Base-by-base conservation (phyloP, 768 basidiomycete species). In the Nidularia pulvinata region DNA sequence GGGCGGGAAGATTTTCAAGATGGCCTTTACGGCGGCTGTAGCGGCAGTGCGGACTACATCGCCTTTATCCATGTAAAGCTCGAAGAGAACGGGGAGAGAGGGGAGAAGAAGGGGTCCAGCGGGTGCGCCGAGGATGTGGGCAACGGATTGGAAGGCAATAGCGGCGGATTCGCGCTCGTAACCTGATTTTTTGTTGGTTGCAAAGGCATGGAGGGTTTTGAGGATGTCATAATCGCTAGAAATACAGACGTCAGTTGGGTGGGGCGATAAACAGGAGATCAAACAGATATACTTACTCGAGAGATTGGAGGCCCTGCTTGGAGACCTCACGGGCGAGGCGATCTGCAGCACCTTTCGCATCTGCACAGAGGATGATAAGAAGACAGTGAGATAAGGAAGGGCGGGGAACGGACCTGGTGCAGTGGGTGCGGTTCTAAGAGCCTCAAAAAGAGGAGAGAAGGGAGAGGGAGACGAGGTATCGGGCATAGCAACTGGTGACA, bases 51-150 rank as follows among this genome's bases (percentile, higher is more conserved):
- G 86, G 57, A 98, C 93, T 32, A 94, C 89, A 50, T 95, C 93
- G 57, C 93, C 94, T 69, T 96, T 95, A 68, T 98, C 96, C 80
- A 91, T 89, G 70, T 90, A 88, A 37, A 95, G 78, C 50, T 95
- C 91, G 68, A 89, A 88, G 49, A 98, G 69, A 39, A 85, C 62
- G 14, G 91, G 81, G 50, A 98, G 83, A 43, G 87, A 88, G 2
- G 89, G 78, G 11, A 97, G 76, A 35, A 97, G 76, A 49, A 91
- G 70, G 14, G 93, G 92, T 37, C 84, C 91, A 51, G 77, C 72
- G 5, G 90, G 71, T 19, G 85, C 70, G 33, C 95, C 95, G 25
- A 93, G 78, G 51, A 85, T 76, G 44, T 71, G 75, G 48, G 89
- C 82, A 22, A 95, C 69, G 6, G 91, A 89, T 55, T 88, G 86